A percentile compares a stretch with the other conserved stretches of the same genome.
Evolutionary conservation across 768 basidiomycete genomes (phyloP).

Genomic region (Macrocybe gigantea): DNA sequence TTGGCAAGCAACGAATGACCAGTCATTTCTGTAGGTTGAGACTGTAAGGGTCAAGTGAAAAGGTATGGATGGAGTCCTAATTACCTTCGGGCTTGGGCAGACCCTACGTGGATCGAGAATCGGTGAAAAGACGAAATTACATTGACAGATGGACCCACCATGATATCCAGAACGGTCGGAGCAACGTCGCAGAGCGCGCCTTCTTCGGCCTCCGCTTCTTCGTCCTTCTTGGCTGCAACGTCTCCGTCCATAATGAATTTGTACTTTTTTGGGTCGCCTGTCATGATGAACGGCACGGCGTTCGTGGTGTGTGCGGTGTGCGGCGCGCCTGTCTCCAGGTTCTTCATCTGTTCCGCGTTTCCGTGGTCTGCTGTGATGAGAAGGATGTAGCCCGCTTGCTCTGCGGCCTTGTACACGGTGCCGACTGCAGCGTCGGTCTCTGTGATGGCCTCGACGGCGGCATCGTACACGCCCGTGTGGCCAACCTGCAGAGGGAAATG

Average conservation of each 20-base stretch:
- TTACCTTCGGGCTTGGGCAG: constrained; percentile 64
- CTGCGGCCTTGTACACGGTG: constrained; percentile 79
- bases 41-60: neutral
- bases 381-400: constrained; percentile 81
- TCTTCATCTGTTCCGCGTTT: constrained; percentile 93
- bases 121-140: neutral
- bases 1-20: constrained; percentile 49
- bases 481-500: constrained; percentile 52
- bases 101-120: constrained; percentile 30
- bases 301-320: constrained; percentile 93
- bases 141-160: constrained; percentile 33
- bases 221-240: constrained; percentile 37
- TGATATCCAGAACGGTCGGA: constrained; percentile 76
- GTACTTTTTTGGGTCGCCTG: constrained; percentile 53
- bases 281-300: constrained; percentile 86
- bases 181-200: constrained; percentile 89
- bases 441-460: constrained; percentile 82
- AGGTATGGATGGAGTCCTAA: constrained; percentile 11
- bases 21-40: constrained; percentile 42
- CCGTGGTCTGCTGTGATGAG: constrained; percentile 92
- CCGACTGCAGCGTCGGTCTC: constrained; percentile 90
- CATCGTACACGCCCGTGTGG: constrained; percentile 88
- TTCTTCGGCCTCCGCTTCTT: constrained; percentile 49
- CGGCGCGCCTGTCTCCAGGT: constrained; percentile 75
- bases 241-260: constrained; percentile 46